These are phyloP conservation scores for Cyclotella cryptica DNA, from an alignment of 108 stramenopile genomes.

Conservation along the genomic window DNA sequence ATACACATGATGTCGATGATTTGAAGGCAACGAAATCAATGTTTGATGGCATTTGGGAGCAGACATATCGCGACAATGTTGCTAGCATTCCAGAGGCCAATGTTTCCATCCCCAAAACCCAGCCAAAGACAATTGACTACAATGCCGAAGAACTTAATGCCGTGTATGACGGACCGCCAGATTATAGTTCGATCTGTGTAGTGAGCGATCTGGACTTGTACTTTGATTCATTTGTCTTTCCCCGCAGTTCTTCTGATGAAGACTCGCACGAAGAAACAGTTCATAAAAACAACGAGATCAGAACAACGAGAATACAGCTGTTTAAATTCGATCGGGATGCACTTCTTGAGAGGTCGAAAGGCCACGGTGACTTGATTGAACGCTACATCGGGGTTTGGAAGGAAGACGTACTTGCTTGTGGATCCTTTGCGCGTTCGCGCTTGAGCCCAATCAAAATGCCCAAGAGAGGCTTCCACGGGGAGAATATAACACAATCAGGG, in stretches of 20 bases:
- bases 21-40: constrained; percentile 17
- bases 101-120: background rate
- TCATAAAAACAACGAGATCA: background rate
- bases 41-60: constrained; percentile 49
- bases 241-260: constrained; percentile 18
- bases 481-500: constrained; percentile 42
- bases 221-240: constrained; percentile 77
- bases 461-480: constrained; percentile 84
- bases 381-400: constrained; percentile 77
- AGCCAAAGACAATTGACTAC: constrained; percentile 29
- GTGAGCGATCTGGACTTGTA: constrained; percentile 73
- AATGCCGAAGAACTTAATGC: constrained; percentile 61
- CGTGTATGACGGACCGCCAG: constrained; percentile 71
- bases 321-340: constrained; percentile 46
- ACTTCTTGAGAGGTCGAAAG: constrained; percentile 19
- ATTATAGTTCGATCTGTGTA: constrained; percentile 55
- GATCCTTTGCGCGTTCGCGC: constrained; percentile 64
- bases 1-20: constrained; percentile 5
- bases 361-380: constrained; percentile 46
- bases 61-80: constrained; percentile 42
- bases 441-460: constrained; percentile 58
- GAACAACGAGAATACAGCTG: constrained; percentile 49
- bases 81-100: background rate
- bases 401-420: constrained; percentile 81
- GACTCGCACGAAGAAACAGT: constrained; percentile 8